phyloP scores from a whole-genome alignment of 2,329 filamentous ascomycete species.

The Aspergillus nomiae region DNA sequence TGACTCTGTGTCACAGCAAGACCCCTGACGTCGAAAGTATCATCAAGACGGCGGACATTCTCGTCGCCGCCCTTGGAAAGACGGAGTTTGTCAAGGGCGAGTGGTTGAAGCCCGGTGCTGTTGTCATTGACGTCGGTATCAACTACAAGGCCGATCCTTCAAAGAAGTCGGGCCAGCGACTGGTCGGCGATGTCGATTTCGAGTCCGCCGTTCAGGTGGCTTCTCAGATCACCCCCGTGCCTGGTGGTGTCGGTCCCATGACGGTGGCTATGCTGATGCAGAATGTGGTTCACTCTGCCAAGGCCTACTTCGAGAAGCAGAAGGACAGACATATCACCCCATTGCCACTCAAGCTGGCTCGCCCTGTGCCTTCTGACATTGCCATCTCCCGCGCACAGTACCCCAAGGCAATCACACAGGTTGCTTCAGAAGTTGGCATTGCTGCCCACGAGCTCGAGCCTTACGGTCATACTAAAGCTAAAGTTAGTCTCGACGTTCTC shows the following conservation, averaged over 20 bases:
- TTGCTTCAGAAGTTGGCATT: conserved; percentile 87
- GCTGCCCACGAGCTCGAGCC: conserved; percentile 87
- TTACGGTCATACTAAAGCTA: conserved; percentile 93
- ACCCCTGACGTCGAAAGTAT: conserved; percentile 73
- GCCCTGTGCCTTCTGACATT: conserved; percentile 93
- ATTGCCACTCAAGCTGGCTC: conserved; percentile 76
- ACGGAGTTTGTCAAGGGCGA: conserved; percentile 88
- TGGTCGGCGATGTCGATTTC: conserved; percentile 95
- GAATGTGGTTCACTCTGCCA: conserved; percentile 88
- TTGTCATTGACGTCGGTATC: conserved; percentile 96
- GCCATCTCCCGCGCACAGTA: conserved; percentile 84
- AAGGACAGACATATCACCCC: conserved; percentile 78
- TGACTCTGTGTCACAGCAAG: conserved; percentile 93
- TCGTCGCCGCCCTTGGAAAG: conserved; percentile 89
- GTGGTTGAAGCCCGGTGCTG: conserved; percentile 91
- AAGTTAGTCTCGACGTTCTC: conserved; percentile 81
- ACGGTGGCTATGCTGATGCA: conserved; percentile 97
- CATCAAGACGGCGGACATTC: conserved; percentile 81
- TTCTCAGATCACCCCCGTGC: conserved; percentile 92
- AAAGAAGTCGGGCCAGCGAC: conserved; percentile 87
- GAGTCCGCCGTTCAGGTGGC: conserved; percentile 82
- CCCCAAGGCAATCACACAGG: conserved; percentile 84
- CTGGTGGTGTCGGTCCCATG: conserved; percentile 97
- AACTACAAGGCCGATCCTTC: conserved; percentile 89
- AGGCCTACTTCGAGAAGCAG: conserved; percentile 77